Evolutionary conservation across 106 monocot species (phyloP).

Genomic region (Chionographis japonica): DNA sequence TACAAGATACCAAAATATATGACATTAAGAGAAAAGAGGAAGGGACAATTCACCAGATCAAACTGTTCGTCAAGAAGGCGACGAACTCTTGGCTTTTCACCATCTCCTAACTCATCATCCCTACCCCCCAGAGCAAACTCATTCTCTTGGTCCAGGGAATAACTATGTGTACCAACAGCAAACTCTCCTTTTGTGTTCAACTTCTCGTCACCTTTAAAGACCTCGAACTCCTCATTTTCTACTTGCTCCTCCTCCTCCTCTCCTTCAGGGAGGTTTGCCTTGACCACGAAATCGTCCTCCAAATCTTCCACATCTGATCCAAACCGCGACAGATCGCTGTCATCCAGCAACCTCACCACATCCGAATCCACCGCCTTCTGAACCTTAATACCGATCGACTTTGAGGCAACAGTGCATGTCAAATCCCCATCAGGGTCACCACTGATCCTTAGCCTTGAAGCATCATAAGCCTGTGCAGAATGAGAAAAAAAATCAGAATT

Average conservation of each 20-base stretch:
- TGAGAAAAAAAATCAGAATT: not conserved
- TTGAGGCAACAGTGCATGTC: slow-evolving; percentile 46
- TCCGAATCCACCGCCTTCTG: slow-evolving; percentile 70
- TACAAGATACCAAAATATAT: too few species aligned
- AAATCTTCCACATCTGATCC: slow-evolving; percentile 86
- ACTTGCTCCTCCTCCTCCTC: slow-evolving; percentile 7
- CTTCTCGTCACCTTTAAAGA: not conserved
- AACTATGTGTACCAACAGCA: not conserved
- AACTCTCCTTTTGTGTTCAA: slow-evolving; percentile 2
- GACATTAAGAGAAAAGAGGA: slow-evolving; percentile 1
- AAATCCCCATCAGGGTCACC: slow-evolving; percentile 14
- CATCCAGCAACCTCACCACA: slow-evolving; percentile 67
- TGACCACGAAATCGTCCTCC: slow-evolving; percentile 88
- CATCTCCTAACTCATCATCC: slow-evolving; percentile 12
- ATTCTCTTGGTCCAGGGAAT: not conserved
- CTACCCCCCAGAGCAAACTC: slow-evolving; percentile 8
- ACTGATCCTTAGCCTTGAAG: slow-evolving; percentile 45
- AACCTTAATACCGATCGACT: slow-evolving; percentile 47
- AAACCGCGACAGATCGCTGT: slow-evolving; percentile 63
- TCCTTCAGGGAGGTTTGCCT: slow-evolving; percentile 51
- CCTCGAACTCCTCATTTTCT: slow-evolving; percentile 13
- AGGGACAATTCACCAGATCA: slow-evolving; percentile 55
- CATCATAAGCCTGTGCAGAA: slow-evolving; percentile 63
- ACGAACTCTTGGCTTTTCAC: slow-evolving; percentile 41
- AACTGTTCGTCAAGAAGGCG: slow-evolving; percentile 77